Percentiles rank a stretch among this genome's conserved stretches.
phyloP scores from a whole-genome alignment of 116 monocot genomes.

The Iris pallida region DNA sequence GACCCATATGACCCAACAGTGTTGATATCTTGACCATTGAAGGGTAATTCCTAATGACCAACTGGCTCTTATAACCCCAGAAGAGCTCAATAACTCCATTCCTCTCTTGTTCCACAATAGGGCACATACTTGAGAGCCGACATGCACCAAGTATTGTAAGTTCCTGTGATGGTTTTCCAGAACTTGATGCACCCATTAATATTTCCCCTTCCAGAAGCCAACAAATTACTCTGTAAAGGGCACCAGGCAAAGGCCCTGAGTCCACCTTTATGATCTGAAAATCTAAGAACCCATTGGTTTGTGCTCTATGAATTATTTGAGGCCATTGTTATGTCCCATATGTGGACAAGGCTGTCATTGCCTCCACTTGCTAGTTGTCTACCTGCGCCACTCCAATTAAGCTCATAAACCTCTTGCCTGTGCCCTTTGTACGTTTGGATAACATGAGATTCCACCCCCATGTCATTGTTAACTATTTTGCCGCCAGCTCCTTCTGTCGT shows the following conservation, averaged over 20 bases:
- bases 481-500: slow-evolving; percentile 64
- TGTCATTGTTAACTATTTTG: slow-evolving; percentile 60
- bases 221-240: slow-evolving; percentile 55
- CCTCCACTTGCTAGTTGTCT: slow-evolving; percentile 71
- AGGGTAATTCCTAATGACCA: slow-evolving; percentile 40
- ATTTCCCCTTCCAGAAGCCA: slow-evolving; percentile 51
- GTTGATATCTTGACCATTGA: slow-evolving; percentile 48
- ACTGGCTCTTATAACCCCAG: slow-evolving; percentile 29
- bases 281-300: slow-evolving; percentile 45
- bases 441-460: slow-evolving; percentile 44
- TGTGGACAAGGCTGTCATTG: slow-evolving; percentile 58
- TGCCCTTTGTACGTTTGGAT: slow-evolving; percentile 52
- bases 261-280: slow-evolving; percentile 45
- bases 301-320: slow-evolving; percentile 7
- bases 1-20: slow-evolving; percentile 22
- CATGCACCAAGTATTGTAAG: slow-evolving; percentile 40
- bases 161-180: slow-evolving; percentile 52
- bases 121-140: slow-evolving; percentile 43
- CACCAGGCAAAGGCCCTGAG: slow-evolving; percentile 65
- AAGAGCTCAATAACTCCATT: slow-evolving; percentile 27
- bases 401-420: slow-evolving; percentile 59
- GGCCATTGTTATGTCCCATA: slow-evolving; percentile 56
- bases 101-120: slow-evolving; percentile 54
- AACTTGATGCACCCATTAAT: slow-evolving; percentile 51
- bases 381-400: slow-evolving; percentile 68